Evolutionary conservation across 2,329 filamentous ascomycete genomes (phyloP).

Genomic region (Pestalotiopsis sp.): DNA sequence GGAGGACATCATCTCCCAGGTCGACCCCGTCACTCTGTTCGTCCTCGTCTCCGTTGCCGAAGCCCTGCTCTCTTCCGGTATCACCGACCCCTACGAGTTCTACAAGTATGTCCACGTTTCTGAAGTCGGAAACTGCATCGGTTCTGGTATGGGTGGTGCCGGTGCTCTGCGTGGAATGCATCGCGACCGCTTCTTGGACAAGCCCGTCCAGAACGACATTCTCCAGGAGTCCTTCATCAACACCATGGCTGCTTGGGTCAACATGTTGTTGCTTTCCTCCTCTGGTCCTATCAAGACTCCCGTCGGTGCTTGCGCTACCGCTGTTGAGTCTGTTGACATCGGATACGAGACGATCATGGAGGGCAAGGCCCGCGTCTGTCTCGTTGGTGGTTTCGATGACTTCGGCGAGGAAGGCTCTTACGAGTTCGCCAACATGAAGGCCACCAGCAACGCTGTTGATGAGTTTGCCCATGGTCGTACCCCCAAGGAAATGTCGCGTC

Average conservation of each 20-base stretch:
- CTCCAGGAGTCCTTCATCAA: constrained; percentile 99
- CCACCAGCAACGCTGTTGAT: constrained; percentile 96
- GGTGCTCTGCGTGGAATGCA: constrained; percentile 95
- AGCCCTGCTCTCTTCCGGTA: constrained; percentile 86
- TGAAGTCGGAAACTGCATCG: constrained; percentile 96
- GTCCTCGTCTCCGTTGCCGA: constrained; percentile 94
- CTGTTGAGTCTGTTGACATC: constrained; percentile 96
- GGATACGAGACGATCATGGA: constrained; percentile 98
- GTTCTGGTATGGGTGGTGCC: constrained; percentile 97
- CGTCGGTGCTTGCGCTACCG: constrained; percentile 94
- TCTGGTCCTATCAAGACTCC: constrained; percentile 98
- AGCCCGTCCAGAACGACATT: constrained; percentile 97
- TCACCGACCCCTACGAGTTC: constrained; percentile 98
- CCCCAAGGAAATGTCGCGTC: constrained; percentile 95
- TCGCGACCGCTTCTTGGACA: constrained; percentile 95
- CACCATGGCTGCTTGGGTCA: constrained; percentile 99
- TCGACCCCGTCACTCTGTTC: constrained; percentile 94
- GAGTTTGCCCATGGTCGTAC: constrained; percentile 96
- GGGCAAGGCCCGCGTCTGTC: constrained; percentile 95
- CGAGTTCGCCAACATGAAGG: constrained; percentile 99
- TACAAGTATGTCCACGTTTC: constrained; percentile 99
- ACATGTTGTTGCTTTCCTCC: constrained; percentile 96
- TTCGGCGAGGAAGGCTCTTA: constrained; percentile 99
- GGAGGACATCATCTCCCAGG: constrained; percentile 96
- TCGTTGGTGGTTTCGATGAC: constrained; percentile 98